A percentile compares a stretch with the other conserved stretches of the same genome.
Evolutionary conservation across 75 land plant genomes (phyloP).

Genomic region (Sequoiadendron giganteum): DNA sequence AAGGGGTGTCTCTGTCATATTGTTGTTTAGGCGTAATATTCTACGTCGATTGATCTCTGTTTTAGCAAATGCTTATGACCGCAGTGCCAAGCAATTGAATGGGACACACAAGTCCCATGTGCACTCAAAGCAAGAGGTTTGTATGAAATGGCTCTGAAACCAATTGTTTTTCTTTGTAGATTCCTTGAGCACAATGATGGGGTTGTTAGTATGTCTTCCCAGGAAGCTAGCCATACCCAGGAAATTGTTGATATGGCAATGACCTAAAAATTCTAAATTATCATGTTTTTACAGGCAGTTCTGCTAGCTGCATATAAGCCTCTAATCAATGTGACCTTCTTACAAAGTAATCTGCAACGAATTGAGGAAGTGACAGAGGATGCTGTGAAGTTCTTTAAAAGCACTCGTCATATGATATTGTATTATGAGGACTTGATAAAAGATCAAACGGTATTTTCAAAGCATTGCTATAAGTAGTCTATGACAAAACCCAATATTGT

Average conservation of each 20-base stretch:
- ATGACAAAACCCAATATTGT: neutral
- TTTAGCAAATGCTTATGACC: conserved; percentile 80
- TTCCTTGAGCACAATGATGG: neutral
- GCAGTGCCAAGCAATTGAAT: conserved; percentile 55
- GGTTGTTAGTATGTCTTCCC: neutral
- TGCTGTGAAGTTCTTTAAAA: conserved; percentile 56
- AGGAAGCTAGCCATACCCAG: neutral
- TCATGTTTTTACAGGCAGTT: conserved; percentile 55
- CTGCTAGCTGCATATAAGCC: conserved; percentile 79
- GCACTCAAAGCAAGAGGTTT: conserved; percentile 81
- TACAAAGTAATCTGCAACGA: conserved; percentile 46
- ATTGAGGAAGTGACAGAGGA: conserved; percentile 38
- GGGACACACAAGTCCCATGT: conserved; percentile 93
- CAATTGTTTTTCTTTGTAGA: neutral
- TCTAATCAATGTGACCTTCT: conserved; percentile 36
- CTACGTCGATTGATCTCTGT: conserved; percentile 71
- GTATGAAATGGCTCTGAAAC: neutral
- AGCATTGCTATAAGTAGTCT: neutral
- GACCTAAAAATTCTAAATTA: neutral
- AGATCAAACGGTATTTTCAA: conserved; percentile 46
- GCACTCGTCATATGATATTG: conserved; percentile 58
- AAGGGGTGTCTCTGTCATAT: conserved; percentile 61
- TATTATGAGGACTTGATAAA: conserved; percentile 77
- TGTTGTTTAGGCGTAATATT: conserved; percentile 72
- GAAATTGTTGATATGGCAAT: neutral